These are phyloP conservation scores for Annulohypoxylon bovei DNA, from an alignment of 495 filamentous ascomycete genomes.

Conservation along the genomic window DNA sequence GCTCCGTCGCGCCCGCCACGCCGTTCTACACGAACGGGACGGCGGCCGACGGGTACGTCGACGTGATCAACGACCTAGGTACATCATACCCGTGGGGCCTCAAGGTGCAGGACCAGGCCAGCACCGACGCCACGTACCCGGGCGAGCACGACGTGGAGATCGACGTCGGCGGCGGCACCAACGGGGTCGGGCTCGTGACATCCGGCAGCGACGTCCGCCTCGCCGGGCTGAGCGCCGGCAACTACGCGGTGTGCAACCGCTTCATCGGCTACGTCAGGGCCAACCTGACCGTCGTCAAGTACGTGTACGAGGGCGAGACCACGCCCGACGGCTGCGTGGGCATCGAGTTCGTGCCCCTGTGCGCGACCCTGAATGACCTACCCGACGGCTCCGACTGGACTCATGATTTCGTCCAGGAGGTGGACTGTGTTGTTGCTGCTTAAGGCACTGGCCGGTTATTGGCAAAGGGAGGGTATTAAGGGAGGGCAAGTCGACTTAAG, in stretches of 20 bases:
- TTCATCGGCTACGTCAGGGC: conserved; percentile 11
- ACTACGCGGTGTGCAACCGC: conserved; percentile 21
- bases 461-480: too few relatives aligned
- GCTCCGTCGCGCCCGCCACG: background rate
- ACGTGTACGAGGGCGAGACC: conserved; percentile 34
- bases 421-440: conserved; percentile 17
- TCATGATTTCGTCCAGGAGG: conserved; percentile 35
- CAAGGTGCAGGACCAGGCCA: conserved; percentile 16
- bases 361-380: conserved; percentile 17
- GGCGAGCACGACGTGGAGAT: conserved; percentile 35
- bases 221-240: conserved; percentile 5
- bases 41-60: background rate
- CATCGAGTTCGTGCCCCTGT: conserved; percentile 17
- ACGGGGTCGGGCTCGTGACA: conserved; percentile 10
- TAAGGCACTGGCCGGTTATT: background rate
- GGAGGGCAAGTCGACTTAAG: background rate
- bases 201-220: conserved; percentile 20
- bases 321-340: conserved; percentile 19
- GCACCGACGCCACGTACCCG: conserved; percentile 17
- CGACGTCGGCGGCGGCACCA: conserved; percentile 25
- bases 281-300: conserved; percentile 19
- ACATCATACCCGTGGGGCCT: conserved; percentile 36
- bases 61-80: conserved; percentile 33
- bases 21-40: conserved; percentile 44
- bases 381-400: conserved; percentile 8